A percentile compares a stretch with the other conserved stretches of the same genome.
Conservation (phyloP, 805 yeast genomes). For the Yamadazyma philogaea region DNA sequence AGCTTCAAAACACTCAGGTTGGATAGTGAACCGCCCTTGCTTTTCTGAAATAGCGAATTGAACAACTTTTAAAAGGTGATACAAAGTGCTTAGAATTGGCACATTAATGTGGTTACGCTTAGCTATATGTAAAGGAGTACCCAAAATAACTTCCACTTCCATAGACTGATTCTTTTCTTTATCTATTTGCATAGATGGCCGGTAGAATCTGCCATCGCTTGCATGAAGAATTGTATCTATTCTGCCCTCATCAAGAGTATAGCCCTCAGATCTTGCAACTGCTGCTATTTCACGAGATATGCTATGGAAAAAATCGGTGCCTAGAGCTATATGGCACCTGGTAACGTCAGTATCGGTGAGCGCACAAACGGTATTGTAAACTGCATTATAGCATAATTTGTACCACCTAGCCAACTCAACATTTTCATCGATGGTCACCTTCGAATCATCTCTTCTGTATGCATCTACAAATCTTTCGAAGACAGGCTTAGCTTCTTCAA, state of each 20-base stretch:
- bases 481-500: slow-evolving; percentile 12
- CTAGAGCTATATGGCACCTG: slow-evolving; percentile 34
- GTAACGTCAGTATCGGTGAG: slow-evolving; percentile 32
- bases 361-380: slow-evolving; percentile 34
- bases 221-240: slow-evolving; percentile 51
- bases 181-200: slow-evolving; percentile 43
- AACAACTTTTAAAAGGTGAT: slow-evolving; percentile 54
- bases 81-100: slow-evolving; percentile 59
- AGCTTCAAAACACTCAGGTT: slow-evolving; percentile 21
- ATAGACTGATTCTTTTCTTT: slow-evolving; percentile 33
- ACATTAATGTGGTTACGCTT: slow-evolving; percentile 39
- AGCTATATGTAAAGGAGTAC: slow-evolving; percentile 40
- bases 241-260: slow-evolving; percentile 47
- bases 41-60: slow-evolving; percentile 63
- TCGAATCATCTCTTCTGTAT: slow-evolving; percentile 24
- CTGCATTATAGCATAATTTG: slow-evolving; percentile 36
- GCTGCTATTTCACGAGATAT: slow-evolving; percentile 66
- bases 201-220: slow-evolving; percentile 40
- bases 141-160: slow-evolving; percentile 40
- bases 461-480: slow-evolving; percentile 24
- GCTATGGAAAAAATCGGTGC: slow-evolving; percentile 40
- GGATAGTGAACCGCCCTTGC: slow-evolving; percentile 36
- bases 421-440: slow-evolving; percentile 25
- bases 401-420: slow-evolving; percentile 37
- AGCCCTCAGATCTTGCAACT: slow-evolving; percentile 69